phyloP scores from a whole-genome alignment of 495 filamentous ascomycete genomes.

The Penicillium longicatenatum region DNA sequence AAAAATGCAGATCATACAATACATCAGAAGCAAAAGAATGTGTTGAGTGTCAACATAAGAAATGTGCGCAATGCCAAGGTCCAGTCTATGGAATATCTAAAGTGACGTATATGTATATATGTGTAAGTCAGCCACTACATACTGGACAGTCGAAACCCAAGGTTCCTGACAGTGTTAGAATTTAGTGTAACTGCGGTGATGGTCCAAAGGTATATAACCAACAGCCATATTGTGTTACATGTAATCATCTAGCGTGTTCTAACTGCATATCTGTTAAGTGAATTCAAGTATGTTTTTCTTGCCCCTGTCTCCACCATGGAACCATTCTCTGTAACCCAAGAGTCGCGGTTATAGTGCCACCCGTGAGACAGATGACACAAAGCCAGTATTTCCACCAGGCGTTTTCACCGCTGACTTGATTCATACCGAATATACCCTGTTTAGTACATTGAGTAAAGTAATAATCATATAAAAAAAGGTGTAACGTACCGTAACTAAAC shows the following conservation, averaged over 20 bases:
- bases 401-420: slow-evolving; percentile 16
- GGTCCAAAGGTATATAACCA: slow-evolving; percentile 21
- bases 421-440: slow-evolving; percentile 22
- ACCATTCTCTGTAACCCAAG: slow-evolving; percentile 5
- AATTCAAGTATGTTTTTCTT: background rate
- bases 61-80: slow-evolving; percentile 12
- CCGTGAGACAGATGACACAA: slow-evolving; percentile 14
- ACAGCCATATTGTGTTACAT: slow-evolving; percentile 16
- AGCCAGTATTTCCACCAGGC: slow-evolving; percentile 24
- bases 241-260: slow-evolving; percentile 15
- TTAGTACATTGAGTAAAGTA: background rate
- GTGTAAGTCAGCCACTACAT: slow-evolving; percentile 2
- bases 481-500: slow-evolving; percentile 18
- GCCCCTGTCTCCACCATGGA: slow-evolving; percentile 3
- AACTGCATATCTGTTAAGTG: slow-evolving; percentile 15
- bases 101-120: slow-evolving; percentile 13
- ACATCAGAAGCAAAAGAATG: slow-evolving; percentile 2
- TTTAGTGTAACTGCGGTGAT: slow-evolving; percentile 21
- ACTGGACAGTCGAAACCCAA: background rate
- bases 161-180: background rate
- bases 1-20: slow-evolving; percentile 14
- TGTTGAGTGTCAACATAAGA: slow-evolving; percentile 8
- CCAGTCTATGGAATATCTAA: slow-evolving; percentile 2
- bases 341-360: slow-evolving; percentile 9
- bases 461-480: background rate